Evolutionary conservation across 176 grass and related monocot genomes (phyloP), one percentile per base, ranked within the genome.

Genomic region (Oryza punctata): DNA sequence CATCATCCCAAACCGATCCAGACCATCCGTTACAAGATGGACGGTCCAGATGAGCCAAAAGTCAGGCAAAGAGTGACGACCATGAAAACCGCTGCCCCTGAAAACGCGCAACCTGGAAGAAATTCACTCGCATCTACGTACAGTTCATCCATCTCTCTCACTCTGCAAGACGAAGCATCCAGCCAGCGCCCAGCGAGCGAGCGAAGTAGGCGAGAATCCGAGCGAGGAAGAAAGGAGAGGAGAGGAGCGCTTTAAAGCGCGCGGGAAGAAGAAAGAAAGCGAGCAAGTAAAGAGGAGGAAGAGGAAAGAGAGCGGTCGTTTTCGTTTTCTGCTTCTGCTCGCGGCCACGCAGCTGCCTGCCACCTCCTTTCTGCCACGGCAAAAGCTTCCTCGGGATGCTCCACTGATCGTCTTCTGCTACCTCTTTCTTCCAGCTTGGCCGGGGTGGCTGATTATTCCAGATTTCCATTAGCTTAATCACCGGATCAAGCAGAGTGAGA

Each of bases 231-330:
- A 41, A 35, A 66, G 40, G 30, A 11, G 45, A 44, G 40, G 35
- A 16, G 7, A 16, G 28, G 38, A 11, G 33, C 23, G 60, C 40
- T 82, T 83, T 27, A 78, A 67, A 85, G 87, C 13, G n/a, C n/a
- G n/a, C n/a, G 63, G 49, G 28, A 69, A 72, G 69, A 59, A 63
- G 7, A 23, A 47, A n/a, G 18, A 30, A 33, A 64, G 38, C 28
- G 63, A 13, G 13, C 6, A 37, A 3, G 43, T 30, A 3, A 35
- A 0, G 12, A 33, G 32, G 32, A 33, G 57, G 14, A 21, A 1
- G 18, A 32, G 75, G 71, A 54, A 45, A 63, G 59, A 67, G 73
- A 73, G 73, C 30, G 0, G 83, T 86, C 88, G 65, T 82, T 77
- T 30, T 86, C 88, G 65, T 77, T 77, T 76, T 52, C 49, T 52